Evolutionary conservation across 495 filamentous ascomycete genomes (phyloP), one percentile per base, ranked within the genome.

Genomic region (Penicillium egyptiacum): DNA sequence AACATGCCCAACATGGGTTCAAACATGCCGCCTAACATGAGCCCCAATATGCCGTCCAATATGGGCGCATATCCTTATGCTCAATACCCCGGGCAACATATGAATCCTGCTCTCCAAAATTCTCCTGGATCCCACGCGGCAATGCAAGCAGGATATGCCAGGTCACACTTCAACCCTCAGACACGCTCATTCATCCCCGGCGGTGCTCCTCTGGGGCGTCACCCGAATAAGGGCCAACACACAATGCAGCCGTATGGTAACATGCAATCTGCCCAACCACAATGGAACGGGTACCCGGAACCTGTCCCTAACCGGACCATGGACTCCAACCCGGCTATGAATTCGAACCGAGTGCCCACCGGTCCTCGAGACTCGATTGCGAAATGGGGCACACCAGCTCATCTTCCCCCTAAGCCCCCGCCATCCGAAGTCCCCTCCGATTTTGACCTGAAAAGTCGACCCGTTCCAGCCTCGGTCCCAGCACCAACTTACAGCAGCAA

Each of bases 141-240:
- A 28, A 81, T 96, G 41, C 89, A 90, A 14, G 90, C 88, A 17
- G 91, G 86, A 71, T 95, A 88, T 70, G 88, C 85, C 65, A 79
- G 91, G 22, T 88, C 90, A 64, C 82, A 88, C 20, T 96, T 97
- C 78, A 96, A 97, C 62, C 92, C 92, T 0, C 91, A 96, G 70
- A 96, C 89, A 11, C 88, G 92, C 57, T 85, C 90, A 3, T 97
- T 97, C 65, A 82, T 96, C 41, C 92, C 92, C 20, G 79, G 81
- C 20, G 65, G 68, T 42, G 55, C 69, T 37, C 50, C 70, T 11
- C 23, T 58, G 25, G 51, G 61, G 3, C 71, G 72, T 37, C 72
- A 75, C 48, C 66, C 69, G 25, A 64, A 49, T 50, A 69, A 71
- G 55, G 58, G 60, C 9, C 69, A 73, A 45, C 69, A 67, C 62